Percentiles rank a stretch among this genome's conserved stretches.
Evolutionary conservation across 176 grass and related monocot genomes (phyloP).

Genomic region (Calamus simplicifolius): DNA sequence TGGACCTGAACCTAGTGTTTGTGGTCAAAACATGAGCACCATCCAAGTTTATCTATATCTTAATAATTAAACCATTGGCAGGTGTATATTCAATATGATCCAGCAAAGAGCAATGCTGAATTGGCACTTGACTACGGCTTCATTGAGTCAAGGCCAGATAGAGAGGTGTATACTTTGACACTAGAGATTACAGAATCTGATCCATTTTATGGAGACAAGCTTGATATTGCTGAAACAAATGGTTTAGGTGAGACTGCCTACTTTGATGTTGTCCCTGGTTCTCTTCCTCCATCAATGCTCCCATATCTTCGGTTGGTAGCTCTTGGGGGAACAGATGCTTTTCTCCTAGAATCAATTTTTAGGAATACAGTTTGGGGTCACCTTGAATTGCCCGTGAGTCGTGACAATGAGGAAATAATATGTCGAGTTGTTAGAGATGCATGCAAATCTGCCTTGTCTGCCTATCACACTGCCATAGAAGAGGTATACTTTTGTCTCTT

Average conservation of each 20-base stretch:
- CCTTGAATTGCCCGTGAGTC: constrained; percentile 84
- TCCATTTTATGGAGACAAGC: constrained; percentile 86
- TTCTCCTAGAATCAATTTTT: constrained; percentile 87
- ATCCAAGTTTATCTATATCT: no score
- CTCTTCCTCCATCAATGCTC: constrained; percentile 63
- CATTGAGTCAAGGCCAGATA: constrained; percentile 51
- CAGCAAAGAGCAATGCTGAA: constrained; percentile 85
- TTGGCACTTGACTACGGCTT: constrained; percentile 84
- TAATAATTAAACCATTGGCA: constrained; percentile 11
- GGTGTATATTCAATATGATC: constrained; percentile 84
- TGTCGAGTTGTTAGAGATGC: constrained; percentile 69
- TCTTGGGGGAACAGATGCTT: constrained; percentile 86
- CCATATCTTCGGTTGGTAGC: constrained; percentile 75
- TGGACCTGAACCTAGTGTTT: no score
- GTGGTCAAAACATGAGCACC: no score
- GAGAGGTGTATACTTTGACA: constrained; percentile 74
- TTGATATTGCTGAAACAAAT: constrained; percentile 83
- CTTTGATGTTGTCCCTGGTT: constrained; percentile 61
- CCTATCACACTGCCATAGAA: constrained; percentile 65
- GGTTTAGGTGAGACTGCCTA: constrained; percentile 72
- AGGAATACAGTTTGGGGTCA: constrained; percentile 81
- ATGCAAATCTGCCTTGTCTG: constrained; percentile 71
- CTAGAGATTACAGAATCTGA: constrained; percentile 83
- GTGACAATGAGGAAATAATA: constrained; percentile 81
- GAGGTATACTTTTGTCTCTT: constrained; percentile 37